Base-by-base conservation (phyloP, 495 filamentous ascomycete species). In the Tuber brumale region DNA sequence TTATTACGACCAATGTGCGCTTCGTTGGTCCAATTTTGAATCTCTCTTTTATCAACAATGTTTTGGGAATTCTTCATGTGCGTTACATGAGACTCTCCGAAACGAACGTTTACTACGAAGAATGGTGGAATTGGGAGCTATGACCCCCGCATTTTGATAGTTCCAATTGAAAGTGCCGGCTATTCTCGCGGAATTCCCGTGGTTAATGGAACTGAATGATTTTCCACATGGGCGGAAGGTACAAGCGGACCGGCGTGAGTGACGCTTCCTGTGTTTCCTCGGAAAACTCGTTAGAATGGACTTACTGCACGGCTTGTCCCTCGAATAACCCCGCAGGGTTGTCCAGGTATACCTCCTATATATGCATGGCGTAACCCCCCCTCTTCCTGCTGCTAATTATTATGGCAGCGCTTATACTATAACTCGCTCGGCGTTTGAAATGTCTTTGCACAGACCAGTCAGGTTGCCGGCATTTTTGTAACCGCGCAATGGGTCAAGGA, bases 131-230 rank as follows among this genome's bases (percentile, higher is more conserved):
- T 70, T 71, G 21, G n/a, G 43, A 16, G 81, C 80, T 16, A 72
- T 73, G 69, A 86, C n/a, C 81, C 48, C 86, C 86, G 83, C 95
- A 97, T n/a, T 90, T 89, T 90, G 92, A 97, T 73, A 89, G 87
- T 76, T 94, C 90, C 3, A 89, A 80, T 78, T 91, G 89, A 77
- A 89, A 91, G 81, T 97, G 95, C 82, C 97, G 94, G 41, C 90
- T 92, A 77, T 91, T 93, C 79, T 98, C 95, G 82, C 97, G 95
- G 10, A 95, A 90, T 84, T 97, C 97, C 95, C 95, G 85, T 97
- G 95, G 69, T 93, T 93, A 82, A 97, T 97, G 85, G 92, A 94
- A 46, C 95, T 95, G 78, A 97, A 97, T 4, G 84, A 87, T 78
- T 93, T 95, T 71, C 86, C 85, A 81, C 95, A 97, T 31, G 85